Percentiles rank a stretch among this genome's conserved stretches.
Conservation (phyloP, 768 basidiomycete genomes). For the Naganishia vishniacii region DNA sequence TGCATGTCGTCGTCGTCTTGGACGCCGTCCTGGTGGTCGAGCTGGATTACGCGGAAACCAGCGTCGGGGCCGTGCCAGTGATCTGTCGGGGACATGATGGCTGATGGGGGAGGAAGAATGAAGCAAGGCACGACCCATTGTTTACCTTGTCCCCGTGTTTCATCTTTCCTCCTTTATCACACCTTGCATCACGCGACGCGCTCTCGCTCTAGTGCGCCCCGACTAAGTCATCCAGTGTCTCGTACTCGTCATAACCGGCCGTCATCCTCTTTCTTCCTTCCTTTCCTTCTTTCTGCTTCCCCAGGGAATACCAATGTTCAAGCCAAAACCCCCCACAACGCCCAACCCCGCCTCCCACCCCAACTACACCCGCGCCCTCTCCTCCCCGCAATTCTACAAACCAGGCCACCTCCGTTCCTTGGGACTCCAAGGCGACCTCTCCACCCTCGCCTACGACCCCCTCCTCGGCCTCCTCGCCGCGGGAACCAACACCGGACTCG, state of each 20-base stretch:
- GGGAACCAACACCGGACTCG: constrained; percentile 56
- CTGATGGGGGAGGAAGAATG: too few relatives aligned
- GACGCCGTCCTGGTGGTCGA: too few relatives aligned
- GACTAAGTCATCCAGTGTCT: not conserved
- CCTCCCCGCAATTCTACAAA: constrained; percentile 43
- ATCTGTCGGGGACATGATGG: too few relatives aligned
- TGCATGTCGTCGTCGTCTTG: too few relatives aligned
- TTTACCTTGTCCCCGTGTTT: not conserved
- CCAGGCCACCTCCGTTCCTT: constrained; percentile 45
- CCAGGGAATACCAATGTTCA: constrained; percentile 15
- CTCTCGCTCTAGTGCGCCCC: not conserved
- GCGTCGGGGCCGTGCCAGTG: constrained; percentile 28
- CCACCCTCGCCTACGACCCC: constrained; percentile 49
- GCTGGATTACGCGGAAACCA: constrained; percentile 49
- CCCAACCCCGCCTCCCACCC: constrained; percentile 17
- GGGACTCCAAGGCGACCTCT: constrained; percentile 46
- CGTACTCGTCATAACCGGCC: not conserved
- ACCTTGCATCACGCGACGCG: not conserved
- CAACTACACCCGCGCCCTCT: constrained; percentile 43
- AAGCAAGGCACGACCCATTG: too few relatives aligned
- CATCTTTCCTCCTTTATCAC: not conserved
- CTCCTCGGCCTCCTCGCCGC: constrained; percentile 48
- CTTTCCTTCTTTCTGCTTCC: not conserved
- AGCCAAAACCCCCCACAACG: not conserved
- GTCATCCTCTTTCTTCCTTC: not conserved